Percentiles rank a stretch among this genome's conserved stretches.
Conservation (phyloP, 1,139 yeast genomes). For the Pichia sp. region DNA sequence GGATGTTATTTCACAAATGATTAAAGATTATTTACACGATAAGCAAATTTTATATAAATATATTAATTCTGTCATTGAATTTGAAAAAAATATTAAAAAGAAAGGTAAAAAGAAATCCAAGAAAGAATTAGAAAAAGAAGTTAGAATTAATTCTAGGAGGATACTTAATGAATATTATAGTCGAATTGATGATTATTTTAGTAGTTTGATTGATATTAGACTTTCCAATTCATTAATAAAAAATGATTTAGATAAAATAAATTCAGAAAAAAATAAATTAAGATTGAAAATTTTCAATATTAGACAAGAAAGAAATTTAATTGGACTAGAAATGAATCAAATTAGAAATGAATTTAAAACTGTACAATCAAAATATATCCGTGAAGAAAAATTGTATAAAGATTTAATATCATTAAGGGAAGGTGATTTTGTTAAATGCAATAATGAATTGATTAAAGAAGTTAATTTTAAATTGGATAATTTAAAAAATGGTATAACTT, state of each 20-base stretch:
- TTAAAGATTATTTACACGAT: conserved; percentile 25
- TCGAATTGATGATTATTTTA: conserved; percentile 25
- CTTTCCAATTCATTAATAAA: conserved; percentile 36
- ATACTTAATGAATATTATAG: conserved; percentile 20
- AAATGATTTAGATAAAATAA: conserved; percentile 34
- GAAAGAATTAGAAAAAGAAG: not conserved
- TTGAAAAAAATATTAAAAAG: not conserved
- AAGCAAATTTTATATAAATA: conserved; percentile 8
- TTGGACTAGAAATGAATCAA: conserved; percentile 37
- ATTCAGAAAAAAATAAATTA: conserved; percentile 36
- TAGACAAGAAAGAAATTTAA: conserved; percentile 34
- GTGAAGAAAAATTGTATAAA: conserved; percentile 19
- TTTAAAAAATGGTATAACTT: conserved; percentile 34
- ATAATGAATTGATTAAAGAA: conserved; percentile 4
- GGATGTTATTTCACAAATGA: conserved; percentile 31
- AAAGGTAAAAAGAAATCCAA: conserved; percentile 2
- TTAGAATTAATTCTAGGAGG: conserved; percentile 1
- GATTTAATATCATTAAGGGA: conserved; percentile 13
- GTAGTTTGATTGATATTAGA: conserved; percentile 29
- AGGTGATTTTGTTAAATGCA: not conserved
- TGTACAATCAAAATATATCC: conserved; percentile 28
- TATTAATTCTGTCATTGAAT: conserved; percentile 1
- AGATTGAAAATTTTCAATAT: conserved; percentile 38
- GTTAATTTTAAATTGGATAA: conserved; percentile 19
- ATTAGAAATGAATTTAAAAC: conserved; percentile 33